Percentiles rank a stretch among this genome's conserved stretches.
Evolutionary conservation across 352 stramenopile genomes (phyloP).

Genomic region (Pythium aphanidermatum): DNA sequence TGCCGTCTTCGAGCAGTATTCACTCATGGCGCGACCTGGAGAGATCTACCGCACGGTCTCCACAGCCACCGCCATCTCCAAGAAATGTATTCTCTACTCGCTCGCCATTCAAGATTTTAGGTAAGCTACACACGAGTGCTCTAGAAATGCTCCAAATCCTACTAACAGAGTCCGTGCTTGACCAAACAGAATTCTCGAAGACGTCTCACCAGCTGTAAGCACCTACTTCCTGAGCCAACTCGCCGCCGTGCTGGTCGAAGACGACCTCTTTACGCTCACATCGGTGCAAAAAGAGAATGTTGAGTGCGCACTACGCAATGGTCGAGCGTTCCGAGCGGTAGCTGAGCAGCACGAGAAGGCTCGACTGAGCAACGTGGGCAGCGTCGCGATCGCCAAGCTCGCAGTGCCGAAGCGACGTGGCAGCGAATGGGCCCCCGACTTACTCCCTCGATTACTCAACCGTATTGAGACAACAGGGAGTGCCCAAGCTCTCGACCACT

Average conservation of each 20-base stretch:
- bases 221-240: constrained; percentile 79
- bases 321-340: constrained; percentile 48
- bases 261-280: constrained; percentile 56
- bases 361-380: constrained; percentile 47
- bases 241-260: constrained; percentile 60
- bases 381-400: constrained; percentile 63
- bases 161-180: too few relatives aligned
- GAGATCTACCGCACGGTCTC: constrained; percentile 77
- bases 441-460: constrained; percentile 57
- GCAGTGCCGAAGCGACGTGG: constrained; percentile 40
- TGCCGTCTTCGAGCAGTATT: constrained; percentile 79
- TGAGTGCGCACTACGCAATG: constrained; percentile 40
- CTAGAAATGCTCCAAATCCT: too few relatives aligned
- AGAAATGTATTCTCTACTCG: constrained; percentile 75
- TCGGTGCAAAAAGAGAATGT: constrained; percentile 47
- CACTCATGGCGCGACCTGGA: constrained; percentile 55
- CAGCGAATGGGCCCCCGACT: constrained; percentile 69
- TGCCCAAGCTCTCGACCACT: background rate
- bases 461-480: constrained; percentile 34
- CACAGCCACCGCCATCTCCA: constrained; percentile 58
- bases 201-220: constrained; percentile 69
- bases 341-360: constrained; percentile 51
- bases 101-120: constrained; percentile 74
- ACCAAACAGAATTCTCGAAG: constrained; percentile 48
- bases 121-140: too few relatives aligned